phyloP scores from a whole-genome alignment of 2,329 filamentous ascomycete species.

The Colletotrichum graminicola region DNA sequence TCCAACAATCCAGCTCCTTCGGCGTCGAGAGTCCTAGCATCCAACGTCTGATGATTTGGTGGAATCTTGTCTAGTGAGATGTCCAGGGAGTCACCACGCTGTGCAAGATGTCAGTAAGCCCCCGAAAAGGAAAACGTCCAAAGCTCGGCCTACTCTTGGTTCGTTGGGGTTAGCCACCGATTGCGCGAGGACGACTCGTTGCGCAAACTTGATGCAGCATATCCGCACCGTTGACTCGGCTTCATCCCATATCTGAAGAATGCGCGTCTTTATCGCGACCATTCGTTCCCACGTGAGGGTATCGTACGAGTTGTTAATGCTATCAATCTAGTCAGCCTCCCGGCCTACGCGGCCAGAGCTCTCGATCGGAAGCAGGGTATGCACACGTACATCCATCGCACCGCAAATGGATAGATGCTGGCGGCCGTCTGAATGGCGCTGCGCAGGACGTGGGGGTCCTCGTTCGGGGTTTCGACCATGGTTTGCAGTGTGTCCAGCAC shows the following conservation, averaged over 20 bases:
- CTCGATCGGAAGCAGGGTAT: background rate
- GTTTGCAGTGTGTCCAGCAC: slow-evolving; percentile 83
- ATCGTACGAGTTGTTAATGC: slow-evolving; percentile 89
- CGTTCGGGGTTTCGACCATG: slow-evolving; percentile 77
- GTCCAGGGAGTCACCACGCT: slow-evolving; percentile 70
- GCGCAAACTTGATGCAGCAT: slow-evolving; percentile 97
- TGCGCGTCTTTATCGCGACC: slow-evolving; percentile 87
- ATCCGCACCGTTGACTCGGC: slow-evolving; percentile 82
- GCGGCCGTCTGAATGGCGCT: slow-evolving; percentile 89
- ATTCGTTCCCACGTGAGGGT: slow-evolving; percentile 88
- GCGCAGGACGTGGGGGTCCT: slow-evolving; percentile 85
- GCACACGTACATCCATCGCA: slow-evolving; percentile 90
- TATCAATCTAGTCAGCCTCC: slow-evolving; percentile 58
- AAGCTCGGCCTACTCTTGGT: slow-evolving; percentile 74
- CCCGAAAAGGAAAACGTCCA: slow-evolving; percentile 5
- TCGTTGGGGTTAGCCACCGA: slow-evolving; percentile 86
- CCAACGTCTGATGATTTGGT: slow-evolving; percentile 83
- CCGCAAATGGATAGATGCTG: slow-evolving; percentile 91
- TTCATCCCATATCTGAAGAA: slow-evolving; percentile 88
- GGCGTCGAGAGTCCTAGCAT: slow-evolving; percentile 86
- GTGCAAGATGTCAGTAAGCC: slow-evolving; percentile 45
- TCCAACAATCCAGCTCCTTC: slow-evolving; percentile 93
- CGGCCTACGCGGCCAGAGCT: background rate
- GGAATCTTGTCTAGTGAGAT: slow-evolving; percentile 90
- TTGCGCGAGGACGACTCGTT: slow-evolving; percentile 92